Evolutionary conservation across 2,329 filamentous ascomycete genomes (phyloP).

Genomic region (Penicillium expansum): DNA sequence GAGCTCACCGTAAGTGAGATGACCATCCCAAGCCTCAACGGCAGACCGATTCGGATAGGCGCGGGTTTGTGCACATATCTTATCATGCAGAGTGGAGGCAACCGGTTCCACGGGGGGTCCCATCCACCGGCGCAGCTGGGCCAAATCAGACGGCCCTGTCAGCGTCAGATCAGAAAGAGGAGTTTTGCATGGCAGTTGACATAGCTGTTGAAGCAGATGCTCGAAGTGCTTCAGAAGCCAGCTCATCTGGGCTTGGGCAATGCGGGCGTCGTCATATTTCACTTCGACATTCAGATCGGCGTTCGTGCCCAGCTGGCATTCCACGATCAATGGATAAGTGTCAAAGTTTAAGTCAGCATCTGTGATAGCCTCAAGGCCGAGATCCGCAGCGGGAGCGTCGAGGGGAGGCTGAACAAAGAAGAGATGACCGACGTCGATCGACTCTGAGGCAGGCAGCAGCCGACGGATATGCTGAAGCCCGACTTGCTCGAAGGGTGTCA

Average conservation of each 20-base stretch:
- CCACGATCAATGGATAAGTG: conserved; percentile 5
- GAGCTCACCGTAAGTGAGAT: background rate
- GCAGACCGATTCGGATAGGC: background rate
- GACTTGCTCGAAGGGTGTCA: background rate
- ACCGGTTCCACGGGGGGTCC: background rate
- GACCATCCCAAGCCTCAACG: background rate
- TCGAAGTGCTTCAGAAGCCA: conserved; percentile 7
- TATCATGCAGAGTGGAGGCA: background rate
- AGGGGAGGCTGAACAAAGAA: conserved; percentile 1
- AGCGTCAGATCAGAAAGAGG: background rate
- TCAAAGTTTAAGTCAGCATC: conserved; percentile 1
- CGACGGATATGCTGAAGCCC: conserved; percentile 1
- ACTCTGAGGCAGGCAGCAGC: background rate
- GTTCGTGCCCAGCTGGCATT: conserved; percentile 1
- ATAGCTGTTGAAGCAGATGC: background rate
- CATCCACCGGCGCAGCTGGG: background rate
- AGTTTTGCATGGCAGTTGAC: background rate
- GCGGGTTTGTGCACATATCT: background rate
- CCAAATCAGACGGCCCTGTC: background rate
- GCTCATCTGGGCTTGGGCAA: background rate
- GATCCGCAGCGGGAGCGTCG: background rate
- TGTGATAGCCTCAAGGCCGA: background rate
- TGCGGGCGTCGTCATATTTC: background rate
- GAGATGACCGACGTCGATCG: conserved; percentile 3
- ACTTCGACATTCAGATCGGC: background rate